Evolutionary conservation across 1,139 yeast genomes (phyloP), one percentile per base, ranked within the genome.

Genomic region (Sugiyamaella grinbergsii): DNA sequence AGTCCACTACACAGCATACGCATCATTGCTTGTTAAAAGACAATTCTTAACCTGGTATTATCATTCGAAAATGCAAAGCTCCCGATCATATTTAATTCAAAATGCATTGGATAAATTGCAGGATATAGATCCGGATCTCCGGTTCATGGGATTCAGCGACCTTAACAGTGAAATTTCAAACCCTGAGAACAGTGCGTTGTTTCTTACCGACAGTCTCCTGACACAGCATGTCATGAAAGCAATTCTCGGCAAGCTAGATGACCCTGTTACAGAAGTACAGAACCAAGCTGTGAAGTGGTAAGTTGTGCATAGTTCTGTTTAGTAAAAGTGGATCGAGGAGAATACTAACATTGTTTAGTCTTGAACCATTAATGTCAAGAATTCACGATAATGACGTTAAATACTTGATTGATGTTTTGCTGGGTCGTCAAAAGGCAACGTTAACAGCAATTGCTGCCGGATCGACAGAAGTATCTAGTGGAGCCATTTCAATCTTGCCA

Each of bases 91-190:
- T 31, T 22, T 36, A 19, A 46, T 55, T 22, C 52, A 49, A 24
- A 42, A 39, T 29, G 44, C 55, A 40, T 51, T 65, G 48, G 61
- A 60, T 19, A 66, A 66, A 13, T 24, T 47, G 26, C 26, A 47
- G 20, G 46, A 42, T 24, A 10, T 41, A 48, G 96, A 89, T 62
- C 86, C 94, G 2, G 96, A 89, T 64, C 73, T 85, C 59, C 75
- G 96, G 63, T 88, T 83, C 68, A 89, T 89, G 96, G 95, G 93
- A 2, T 72, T 88, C 55, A 86, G 81, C 59, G 96, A 89, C 63
- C 75, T 88, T 60, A 80, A 79, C 60, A 79, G 77, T 61, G 72
- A 71, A 54, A 75, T 70, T 51, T 58, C 59, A 58, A 62, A 56
- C 58, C 71, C 46, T 59, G 67, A 45, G 58, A 66, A 56, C 31